Conservation (phyloP, 495 filamentous ascomycete species). For the Xylaria sp. region DNA sequence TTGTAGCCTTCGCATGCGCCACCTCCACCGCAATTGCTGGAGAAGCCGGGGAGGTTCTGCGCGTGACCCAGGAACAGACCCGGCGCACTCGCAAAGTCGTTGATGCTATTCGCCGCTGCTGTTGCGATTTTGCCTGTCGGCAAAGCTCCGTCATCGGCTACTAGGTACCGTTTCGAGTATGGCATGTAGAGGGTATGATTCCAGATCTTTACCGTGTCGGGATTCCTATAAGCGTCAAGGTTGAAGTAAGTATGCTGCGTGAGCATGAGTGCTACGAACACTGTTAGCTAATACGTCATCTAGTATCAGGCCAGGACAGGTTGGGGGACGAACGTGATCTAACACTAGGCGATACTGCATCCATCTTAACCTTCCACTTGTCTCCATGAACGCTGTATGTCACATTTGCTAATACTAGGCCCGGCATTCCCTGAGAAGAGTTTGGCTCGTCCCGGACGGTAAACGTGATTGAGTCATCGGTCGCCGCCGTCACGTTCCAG, state of each 20-base stretch:
- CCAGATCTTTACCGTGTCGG: conserved; percentile 65
- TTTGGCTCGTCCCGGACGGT: conserved; percentile 68
- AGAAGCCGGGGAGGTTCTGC: conserved; percentile 60
- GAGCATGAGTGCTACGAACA: conserved; percentile 33
- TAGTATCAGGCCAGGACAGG: conserved; percentile 42
- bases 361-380: conserved; percentile 63
- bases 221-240: conserved; percentile 74
- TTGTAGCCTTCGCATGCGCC: conserved; percentile 79
- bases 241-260: conserved; percentile 77
- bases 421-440: conserved; percentile 75
- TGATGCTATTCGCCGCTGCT: conserved; percentile 63
- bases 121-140: conserved; percentile 73
- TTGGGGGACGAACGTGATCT: conserved; percentile 52
- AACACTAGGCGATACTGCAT: conserved; percentile 55
- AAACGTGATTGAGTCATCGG: conserved; percentile 78
- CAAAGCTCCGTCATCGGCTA: conserved; percentile 70
- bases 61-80: conserved; percentile 70
- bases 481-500: conserved; percentile 62
- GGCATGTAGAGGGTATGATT: conserved; percentile 76
- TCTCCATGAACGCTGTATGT: conserved; percentile 67
- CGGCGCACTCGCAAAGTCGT: conserved; percentile 72
- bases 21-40: conserved; percentile 69
- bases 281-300: conserved; percentile 49
- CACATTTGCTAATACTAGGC: conserved; percentile 72
- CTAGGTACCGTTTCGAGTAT: conserved; percentile 72